These are phyloP conservation scores for Tetrapisispora iriomotensis DNA, from an alignment of 805 yeast genomes.

Conservation along the genomic window DNA sequence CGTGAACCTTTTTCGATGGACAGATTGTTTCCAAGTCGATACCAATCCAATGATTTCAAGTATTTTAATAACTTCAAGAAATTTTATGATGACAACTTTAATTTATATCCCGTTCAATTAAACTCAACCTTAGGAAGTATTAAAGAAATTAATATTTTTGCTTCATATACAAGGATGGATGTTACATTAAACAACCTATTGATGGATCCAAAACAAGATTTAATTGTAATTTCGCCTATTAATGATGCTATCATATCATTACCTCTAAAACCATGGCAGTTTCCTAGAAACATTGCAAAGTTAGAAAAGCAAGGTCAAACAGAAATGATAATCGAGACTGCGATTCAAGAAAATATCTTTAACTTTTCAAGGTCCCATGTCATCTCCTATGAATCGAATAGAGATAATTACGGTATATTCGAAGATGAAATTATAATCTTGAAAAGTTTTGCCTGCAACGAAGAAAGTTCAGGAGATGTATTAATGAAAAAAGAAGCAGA, in stretches of 20 bases:
- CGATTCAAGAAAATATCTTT: slow-evolving; percentile 42
- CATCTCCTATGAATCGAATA: slow-evolving; percentile 25
- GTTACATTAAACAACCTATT: slow-evolving; percentile 39
- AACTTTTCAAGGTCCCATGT: slow-evolving; percentile 58
- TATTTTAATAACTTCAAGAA: no score
- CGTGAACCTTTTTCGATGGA: neutral
- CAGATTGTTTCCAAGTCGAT: no score
- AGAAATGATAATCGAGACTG: slow-evolving; percentile 38
- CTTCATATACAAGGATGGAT: slow-evolving; percentile 62
- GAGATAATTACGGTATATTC: slow-evolving; percentile 1
- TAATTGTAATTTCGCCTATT: slow-evolving; percentile 62
- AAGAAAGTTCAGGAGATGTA: slow-evolving; percentile 30
- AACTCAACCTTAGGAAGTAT: slow-evolving; percentile 27
- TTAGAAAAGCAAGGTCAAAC: slow-evolving; percentile 18
- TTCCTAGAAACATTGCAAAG: slow-evolving; percentile 41
- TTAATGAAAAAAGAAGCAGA: slow-evolving; percentile 29
- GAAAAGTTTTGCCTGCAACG: slow-evolving; percentile 16
- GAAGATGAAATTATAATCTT: slow-evolving; percentile 6
- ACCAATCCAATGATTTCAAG: no score
- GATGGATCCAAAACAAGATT: slow-evolving; percentile 34
- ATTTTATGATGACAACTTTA: neutral
- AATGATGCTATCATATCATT: slow-evolving; percentile 48
- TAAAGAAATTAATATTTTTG: slow-evolving; percentile 47
- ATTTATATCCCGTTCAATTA: slow-evolving; percentile 5
- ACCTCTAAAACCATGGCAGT: slow-evolving; percentile 69